Evolutionary conservation across 192 early-diverging fungal species (phyloP), one percentile per base, ranked within the genome.

Genomic region (Dimargaris xerosporica): DNA sequence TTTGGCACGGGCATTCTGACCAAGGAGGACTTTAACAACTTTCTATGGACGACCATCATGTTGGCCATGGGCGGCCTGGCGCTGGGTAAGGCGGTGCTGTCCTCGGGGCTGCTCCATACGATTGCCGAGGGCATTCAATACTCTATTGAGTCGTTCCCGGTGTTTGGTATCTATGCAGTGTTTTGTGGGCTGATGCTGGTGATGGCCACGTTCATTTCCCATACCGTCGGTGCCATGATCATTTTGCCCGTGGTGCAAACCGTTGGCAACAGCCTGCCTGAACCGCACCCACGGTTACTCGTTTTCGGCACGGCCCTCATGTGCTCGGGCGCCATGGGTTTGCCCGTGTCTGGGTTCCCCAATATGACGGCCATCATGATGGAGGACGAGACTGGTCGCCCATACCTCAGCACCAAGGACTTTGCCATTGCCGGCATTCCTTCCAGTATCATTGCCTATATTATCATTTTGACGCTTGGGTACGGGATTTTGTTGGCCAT

Each of bases 1-100:
- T 97, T 90, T 74, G 91, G 90, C 16, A 83, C 89, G 13, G 91
- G 89, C 15, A 72, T 98, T 6, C 73, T 98, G 65, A 86, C 84
- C 62, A 98, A 98, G 67, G 94, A 98, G 61, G 94, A 98, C 65
- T 95, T 91, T 65, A 94, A 98, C 77, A 89, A 88, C 77, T 91
- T 95, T 73, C 73, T 93, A 65, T 97, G 94, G 94, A 88, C 85
- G 9, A 91, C 91, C 23, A 84, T 88, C 28, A 83, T 86, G 62
- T 72, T 85, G 63, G 94, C 94, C 7, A 94, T 98, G 94, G 94
- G 94, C 42, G 94, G 94, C 48, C 90, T 91, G 61, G 90, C 91
- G 15, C 80, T 98, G 43, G 94, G 94, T 47, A 89, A 88, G 51
- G 89, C 91, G 0, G 94, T 98, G 3, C 83, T 92, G 44, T 87